Evolutionary conservation across 1,139 yeast genomes (phyloP).

Genomic region (Nakaseomyces uthaithaninus): DNA sequence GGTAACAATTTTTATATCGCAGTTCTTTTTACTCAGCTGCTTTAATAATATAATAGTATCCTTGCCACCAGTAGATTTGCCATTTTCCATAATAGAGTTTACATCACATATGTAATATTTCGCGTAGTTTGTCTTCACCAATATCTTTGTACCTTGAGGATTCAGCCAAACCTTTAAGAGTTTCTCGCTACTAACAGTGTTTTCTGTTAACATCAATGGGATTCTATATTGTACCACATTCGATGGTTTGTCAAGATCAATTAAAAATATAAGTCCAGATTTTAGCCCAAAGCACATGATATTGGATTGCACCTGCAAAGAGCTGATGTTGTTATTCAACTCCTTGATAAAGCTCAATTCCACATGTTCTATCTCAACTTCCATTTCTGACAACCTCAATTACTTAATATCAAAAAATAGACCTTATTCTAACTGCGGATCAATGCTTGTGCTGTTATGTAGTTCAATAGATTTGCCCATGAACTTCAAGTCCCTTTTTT

Average conservation of each 20-base stretch:
- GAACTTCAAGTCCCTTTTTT: too few relatives aligned
- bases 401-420: too few relatives aligned
- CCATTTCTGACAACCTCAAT: too few relatives aligned
- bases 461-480: too few relatives aligned
- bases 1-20: conserved; percentile 20
- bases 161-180: conserved; percentile 24
- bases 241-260: conserved; percentile 28
- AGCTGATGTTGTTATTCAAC: conserved; percentile 21
- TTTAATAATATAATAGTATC: conserved; percentile 14
- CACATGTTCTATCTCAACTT: conserved; percentile 28
- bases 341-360: conserved; percentile 27
- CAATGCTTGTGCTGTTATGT: too few relatives aligned
- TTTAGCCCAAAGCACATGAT: conserved; percentile 24
- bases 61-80: conserved; percentile 7
- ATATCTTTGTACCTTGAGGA: conserved; percentile 16
- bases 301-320: conserved; percentile 23
- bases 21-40: conserved; percentile 22
- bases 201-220: conserved; percentile 15
- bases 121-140: conserved; percentile 29
- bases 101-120: conserved; percentile 24
- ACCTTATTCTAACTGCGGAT: too few relatives aligned
- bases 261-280: conserved; percentile 25
- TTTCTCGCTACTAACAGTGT: conserved; percentile 17
- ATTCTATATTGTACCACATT: conserved; percentile 18
- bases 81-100: conserved; percentile 8